These are phyloP conservation scores for Fennellomyces sp. DNA, from an alignment of 371 early-diverging fungal genomes.

Conservation along the genomic window DNA sequence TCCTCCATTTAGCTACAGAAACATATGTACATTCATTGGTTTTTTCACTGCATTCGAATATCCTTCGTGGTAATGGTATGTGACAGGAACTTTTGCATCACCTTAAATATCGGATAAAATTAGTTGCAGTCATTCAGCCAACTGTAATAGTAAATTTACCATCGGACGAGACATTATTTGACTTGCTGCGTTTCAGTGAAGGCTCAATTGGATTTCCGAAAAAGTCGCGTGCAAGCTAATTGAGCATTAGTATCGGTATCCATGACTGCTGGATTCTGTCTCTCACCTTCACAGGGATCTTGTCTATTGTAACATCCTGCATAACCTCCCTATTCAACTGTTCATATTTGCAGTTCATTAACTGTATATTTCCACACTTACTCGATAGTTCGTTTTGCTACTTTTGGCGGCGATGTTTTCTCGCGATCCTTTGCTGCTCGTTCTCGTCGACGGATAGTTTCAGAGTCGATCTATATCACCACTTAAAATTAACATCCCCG, in stretches of 20 bases:
- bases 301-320: no score
- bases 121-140: no score
- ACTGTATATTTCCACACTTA: neutral
- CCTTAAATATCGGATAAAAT: neutral
- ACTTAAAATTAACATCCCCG: neutral
- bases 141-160: no score
- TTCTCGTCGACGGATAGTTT: constrained; percentile 59
- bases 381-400: constrained; percentile 3
- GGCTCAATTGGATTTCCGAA: no score
- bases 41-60: constrained; percentile 92
- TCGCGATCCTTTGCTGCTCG: constrained; percentile 16
- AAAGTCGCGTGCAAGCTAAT: no score
- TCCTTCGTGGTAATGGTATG: constrained; percentile 51
- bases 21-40: constrained; percentile 65
- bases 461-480: constrained; percentile 57
- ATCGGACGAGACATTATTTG: no score
- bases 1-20: constrained; percentile 34
- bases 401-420: neutral
- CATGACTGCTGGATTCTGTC: no score
- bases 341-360: neutral
- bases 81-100: constrained; percentile 9
- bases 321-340: neutral
- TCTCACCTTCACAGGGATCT: no score
- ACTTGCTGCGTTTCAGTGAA: no score
- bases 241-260: no score